These are phyloP conservation scores for Apiospora rasikravindrae DNA, from an alignment of 2,329 filamentous ascomycete species.

Conservation along the genomic window DNA sequence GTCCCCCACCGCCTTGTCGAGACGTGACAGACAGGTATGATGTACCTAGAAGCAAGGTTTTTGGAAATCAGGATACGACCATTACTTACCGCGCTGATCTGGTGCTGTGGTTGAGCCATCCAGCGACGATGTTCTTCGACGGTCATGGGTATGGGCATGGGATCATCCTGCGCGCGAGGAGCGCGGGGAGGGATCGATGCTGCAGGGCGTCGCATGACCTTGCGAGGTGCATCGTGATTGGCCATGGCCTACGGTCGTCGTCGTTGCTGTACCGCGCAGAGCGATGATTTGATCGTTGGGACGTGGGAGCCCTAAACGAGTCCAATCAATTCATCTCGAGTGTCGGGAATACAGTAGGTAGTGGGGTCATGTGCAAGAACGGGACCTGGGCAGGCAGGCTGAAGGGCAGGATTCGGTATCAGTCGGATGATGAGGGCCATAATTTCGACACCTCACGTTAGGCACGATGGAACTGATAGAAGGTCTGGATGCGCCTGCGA, in stretches of 20 bases:
- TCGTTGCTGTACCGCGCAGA: not conserved
- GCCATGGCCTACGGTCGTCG: not conserved
- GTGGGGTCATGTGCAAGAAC: not conserved
- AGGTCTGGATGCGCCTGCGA: not conserved
- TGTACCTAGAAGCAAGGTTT: not conserved
- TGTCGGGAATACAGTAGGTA: not conserved
- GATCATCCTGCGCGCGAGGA: not conserved
- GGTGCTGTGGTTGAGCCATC: not conserved
- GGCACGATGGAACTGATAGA: not conserved
- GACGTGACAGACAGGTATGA: not conserved
- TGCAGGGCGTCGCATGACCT: constrained; percentile 2
- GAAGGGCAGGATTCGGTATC: not conserved
- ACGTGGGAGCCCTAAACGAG: not conserved
- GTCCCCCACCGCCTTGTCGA: not conserved
- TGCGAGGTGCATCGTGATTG: not conserved
- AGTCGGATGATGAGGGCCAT: not conserved
- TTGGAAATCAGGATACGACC: not conserved
- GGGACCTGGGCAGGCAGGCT: too few relatives aligned
- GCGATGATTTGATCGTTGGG: not conserved
- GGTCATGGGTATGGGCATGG: not conserved
- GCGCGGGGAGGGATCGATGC: not conserved
- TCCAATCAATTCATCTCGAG: not conserved
- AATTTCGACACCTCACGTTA: not conserved
- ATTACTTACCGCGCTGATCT: not conserved
- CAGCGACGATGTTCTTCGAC: not conserved